Evolutionary conservation across 305 asterid species (phyloP).

Genomic region (Fraxinus floribunda): DNA sequence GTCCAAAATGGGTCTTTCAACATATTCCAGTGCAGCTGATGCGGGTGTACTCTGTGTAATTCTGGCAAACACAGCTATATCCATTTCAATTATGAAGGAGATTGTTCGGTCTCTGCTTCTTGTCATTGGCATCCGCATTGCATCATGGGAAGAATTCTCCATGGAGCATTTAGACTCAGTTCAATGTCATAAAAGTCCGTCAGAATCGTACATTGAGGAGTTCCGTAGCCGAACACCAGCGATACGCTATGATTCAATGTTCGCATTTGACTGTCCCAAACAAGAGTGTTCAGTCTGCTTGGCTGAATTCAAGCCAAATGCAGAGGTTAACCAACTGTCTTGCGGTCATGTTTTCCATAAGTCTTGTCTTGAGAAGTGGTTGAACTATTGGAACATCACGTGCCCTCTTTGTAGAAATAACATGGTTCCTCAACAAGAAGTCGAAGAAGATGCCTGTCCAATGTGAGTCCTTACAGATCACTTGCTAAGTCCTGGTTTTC

Average conservation of each 20-base stretch:
- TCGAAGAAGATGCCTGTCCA: conserved; percentile 67
- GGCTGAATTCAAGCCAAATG: conserved; percentile 56
- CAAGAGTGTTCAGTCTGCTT: conserved; percentile 90
- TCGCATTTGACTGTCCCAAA: conserved; percentile 17
- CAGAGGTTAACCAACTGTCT: conserved; percentile 68
- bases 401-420: conserved; percentile 91
- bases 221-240: conserved; percentile 67
- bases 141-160: conserved; percentile 69
- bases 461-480: conserved; percentile 49
- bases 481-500: conserved; percentile 26
- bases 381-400: conserved; percentile 77
- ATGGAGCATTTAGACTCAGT: conserved; percentile 44
- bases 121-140: conserved; percentile 62
- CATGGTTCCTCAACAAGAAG: conserved; percentile 71
- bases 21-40: conserved; percentile 78
- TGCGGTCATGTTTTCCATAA: conserved; percentile 92
- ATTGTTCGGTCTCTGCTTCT: conserved; percentile 68
- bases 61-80: conserved; percentile 79
- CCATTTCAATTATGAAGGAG: conserved; percentile 77
- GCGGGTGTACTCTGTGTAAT: conserved; percentile 83
- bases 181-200: conserved; percentile 46
- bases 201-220: conserved; percentile 74
- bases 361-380: conserved; percentile 82
- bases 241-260: conserved; percentile 52
- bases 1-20: conserved; percentile 21